Base-by-base conservation (phyloP, 2,329 filamentous ascomycete genomes). In the Epichloe sibirici region DNA sequence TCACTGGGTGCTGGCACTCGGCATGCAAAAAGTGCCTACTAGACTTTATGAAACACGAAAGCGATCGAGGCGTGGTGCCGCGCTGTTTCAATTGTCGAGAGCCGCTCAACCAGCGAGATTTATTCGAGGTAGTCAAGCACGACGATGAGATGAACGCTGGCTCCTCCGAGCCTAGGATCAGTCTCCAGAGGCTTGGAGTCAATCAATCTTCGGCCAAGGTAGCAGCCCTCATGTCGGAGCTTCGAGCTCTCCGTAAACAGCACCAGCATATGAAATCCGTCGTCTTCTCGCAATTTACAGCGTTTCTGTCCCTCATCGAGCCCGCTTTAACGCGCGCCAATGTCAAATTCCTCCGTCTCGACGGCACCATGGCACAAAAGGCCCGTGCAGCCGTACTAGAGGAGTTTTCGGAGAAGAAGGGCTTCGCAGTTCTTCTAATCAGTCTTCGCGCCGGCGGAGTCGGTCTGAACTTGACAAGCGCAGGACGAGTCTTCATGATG, bases 1-100 rank as follows among this genome's bases (percentile, higher is more conserved):
- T 98, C 1, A 97, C 93, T 0, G 88, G 89, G 0, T 98, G 93
- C 69, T 98, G 93, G 90, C 93, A 98, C 67, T 95, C 88, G 37
- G 90, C 93, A 1, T 98, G 93, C 72, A 95, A 93, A 69, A 85
- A 88, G 56, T 98, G 93, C 61, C 72, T 97, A n/a, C 72, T 94
- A 2, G 83, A 89, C 59, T 95, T 89, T 60, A 94, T 98, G 62
- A 82, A 86, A 57, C 90, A 95, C 62, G 86, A 95, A 65, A 85
- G 77, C 4, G 83, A 88, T 58, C 88, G 85, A 54, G 82, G 83
- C 44, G 79, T 88, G 48, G 67, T 85, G 0, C 86, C 93, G 1
- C 81, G 85, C 9, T 98, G 93, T 68, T 95, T 95, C 71, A 91
- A 86, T 58, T 98, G 93, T 65, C 86, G 93, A 35, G 86, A 89